Evolutionary conservation across 805 yeast genomes (phyloP), one percentile per base, ranked within the genome.

Genomic region (Ogataea nitratoaversa): DNA sequence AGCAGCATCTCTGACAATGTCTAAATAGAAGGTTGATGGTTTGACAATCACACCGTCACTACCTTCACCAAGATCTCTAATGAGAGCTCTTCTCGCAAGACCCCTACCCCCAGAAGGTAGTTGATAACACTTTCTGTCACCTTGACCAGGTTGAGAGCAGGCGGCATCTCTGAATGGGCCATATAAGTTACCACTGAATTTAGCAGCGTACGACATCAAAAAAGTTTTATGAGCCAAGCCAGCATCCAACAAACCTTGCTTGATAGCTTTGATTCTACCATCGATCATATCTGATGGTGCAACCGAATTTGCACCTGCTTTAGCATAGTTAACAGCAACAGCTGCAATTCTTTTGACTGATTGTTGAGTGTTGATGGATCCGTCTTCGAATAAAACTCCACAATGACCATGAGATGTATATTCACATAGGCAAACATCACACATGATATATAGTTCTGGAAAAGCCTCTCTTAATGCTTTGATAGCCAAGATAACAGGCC

Each of bases 81-180:
- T 59, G 50, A 93, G 67, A 1, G 99, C 99, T 47, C 99, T 72
- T 55, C 95, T 83, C 8, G 98, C 99, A 42, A 93, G 72, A 0
- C 99, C 99, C 35, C 85, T 76, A 19, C 95, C 96, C 16, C 89
- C 95, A 3, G 90, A 75, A 8, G 99, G 99, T 44, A 93, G 72
- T 67, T 93, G 99, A 64, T 93, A 93, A 48, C 87, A 78, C 60
- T 82, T 85, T 60, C 99, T 78, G 63, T 93, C 97, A 40, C 99
- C 99, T 44, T 77, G 72, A 17, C 86, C 74, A 8, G 99, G 98
- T 4, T 82, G 72, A 38, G 95, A 84, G 28, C 95, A 93, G 3
- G 98, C 99, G 33, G 97, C 97, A 54, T 93, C 99, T 62, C 99
- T 76, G 72, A 93, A 93, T 4, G 99, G 99, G 1, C 99, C 99